phyloP scores from a whole-genome alignment of 495 filamentous ascomycete genomes.

The Xylaria palmicola region DNA sequence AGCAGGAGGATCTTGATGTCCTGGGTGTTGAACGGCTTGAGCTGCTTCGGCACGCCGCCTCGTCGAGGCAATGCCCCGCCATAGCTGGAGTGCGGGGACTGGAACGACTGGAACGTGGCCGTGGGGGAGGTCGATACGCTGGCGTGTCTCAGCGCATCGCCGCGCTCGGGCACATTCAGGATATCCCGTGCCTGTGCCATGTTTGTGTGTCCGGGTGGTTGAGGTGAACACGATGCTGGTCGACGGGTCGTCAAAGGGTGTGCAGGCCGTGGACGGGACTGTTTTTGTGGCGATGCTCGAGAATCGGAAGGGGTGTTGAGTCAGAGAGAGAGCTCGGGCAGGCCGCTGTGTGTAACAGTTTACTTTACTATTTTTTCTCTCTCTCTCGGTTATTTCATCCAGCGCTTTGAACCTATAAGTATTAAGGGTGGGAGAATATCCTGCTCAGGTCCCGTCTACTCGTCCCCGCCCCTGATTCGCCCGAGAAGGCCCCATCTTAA shows the following conservation, averaged over 20 bases:
- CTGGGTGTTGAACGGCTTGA: slow-evolving; percentile 93
- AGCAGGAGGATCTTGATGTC: slow-evolving; percentile 95
- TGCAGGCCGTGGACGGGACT: background rate
- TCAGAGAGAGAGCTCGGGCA: too few relatives aligned
- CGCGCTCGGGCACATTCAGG: slow-evolving; percentile 9
- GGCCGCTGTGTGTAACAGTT: too few relatives aligned
- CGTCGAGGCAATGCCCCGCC: slow-evolving; percentile 31
- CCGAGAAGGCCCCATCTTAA: background rate
- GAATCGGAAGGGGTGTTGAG: background rate
- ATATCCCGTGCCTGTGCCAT: slow-evolving; percentile 33
- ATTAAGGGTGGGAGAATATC: too few relatives aligned
- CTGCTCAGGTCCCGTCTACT: background rate
- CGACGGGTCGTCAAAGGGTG: background rate
- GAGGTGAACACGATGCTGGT: background rate
- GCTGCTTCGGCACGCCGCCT: slow-evolving; percentile 58
- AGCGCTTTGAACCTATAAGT: background rate
- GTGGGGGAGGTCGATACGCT: slow-evolving; percentile 61
- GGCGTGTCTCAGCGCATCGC: slow-evolving; percentile 44
- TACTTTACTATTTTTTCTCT: background rate
- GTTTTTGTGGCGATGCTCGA: background rate
- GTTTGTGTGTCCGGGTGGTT: background rate
- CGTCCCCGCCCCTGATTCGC: background rate
- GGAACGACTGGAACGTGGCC: slow-evolving; percentile 64
- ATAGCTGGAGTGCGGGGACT: slow-evolving; percentile 57
- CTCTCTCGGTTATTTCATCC: background rate